Base-by-base conservation (phyloP, 2,329 filamentous ascomycete genomes). In the Sporothrix humicola region DNA sequence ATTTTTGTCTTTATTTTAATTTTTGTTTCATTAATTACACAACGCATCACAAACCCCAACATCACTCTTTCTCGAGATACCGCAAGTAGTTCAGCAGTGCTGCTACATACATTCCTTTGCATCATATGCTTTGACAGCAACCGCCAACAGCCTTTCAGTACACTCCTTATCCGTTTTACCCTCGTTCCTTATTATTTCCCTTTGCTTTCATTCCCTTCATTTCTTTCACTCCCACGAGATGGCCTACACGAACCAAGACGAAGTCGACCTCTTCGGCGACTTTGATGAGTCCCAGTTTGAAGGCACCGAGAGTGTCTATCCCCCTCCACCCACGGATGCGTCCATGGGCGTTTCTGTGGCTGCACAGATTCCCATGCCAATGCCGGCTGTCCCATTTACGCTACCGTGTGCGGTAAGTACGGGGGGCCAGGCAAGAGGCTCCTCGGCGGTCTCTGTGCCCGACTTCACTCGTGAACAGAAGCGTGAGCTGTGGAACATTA, bases 31-130 rank as follows among this genome's bases (percentile, higher is more conserved):
- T 48, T 42, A 48, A n/a, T 26, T 26, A 37, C n/a, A 66, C 12
- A 26, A 66, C 42, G 17, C 61, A 13, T 20, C 61, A 17, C 15
- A 42, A 3, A 66, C 61, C 20, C 20, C 42, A 15, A 44, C 37
- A 17, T n/a, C 9, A 15, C 3, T 12, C 26, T 13, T 26, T 26
- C 42, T 37, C 7, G 31, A 44, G n/a, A 42, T 52, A 48, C 54
- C 72, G 20, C 69, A 66, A 54, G 73, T 75, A 72, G 69, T 71
- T 58, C 74, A 74, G 73, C 73, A 66, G 75, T 75, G 73, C 75
- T 76, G 73, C 70, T 73, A 74, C 70, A 44, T 7, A 6, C 31
- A 9, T 44, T 63, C 26, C 37, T 31, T 63, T 44, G 3, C 56
- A 72, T 42, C 61, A 9, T 37, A 37, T 61, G 15, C 37, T 48